These are phyloP conservation scores for Chlorella sorokiniana DNA, from an alignment of 139 green algal genomes.

Conservation along the genomic window DNA sequence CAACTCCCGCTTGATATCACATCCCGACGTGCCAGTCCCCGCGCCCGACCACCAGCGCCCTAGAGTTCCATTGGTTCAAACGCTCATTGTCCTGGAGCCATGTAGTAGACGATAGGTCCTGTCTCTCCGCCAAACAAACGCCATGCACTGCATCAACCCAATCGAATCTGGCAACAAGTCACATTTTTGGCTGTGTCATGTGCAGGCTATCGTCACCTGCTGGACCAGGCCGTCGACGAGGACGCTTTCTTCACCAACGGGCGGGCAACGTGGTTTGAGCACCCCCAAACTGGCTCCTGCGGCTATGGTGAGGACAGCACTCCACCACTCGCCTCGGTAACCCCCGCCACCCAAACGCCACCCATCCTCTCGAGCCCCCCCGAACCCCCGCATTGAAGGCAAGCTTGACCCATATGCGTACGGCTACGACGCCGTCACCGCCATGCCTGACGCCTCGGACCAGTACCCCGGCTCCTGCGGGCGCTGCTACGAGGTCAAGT, in stretches of 20 bases:
- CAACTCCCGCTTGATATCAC: too few relatives aligned
- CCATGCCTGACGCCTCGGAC: slow-evolving; percentile 27
- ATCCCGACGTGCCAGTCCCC: too few relatives aligned
- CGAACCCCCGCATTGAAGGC: not conserved
- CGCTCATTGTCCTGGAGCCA: too few relatives aligned
- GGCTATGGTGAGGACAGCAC: slow-evolving; percentile 24
- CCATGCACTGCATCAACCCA: too few relatives aligned
- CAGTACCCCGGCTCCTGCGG: slow-evolving; percentile 15
- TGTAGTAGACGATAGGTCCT: too few relatives aligned
- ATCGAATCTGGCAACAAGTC: too few relatives aligned
- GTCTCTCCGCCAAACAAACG: too few relatives aligned
- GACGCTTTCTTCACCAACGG: not conserved
- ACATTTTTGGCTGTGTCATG: not conserved
- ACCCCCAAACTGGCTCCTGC: slow-evolving; percentile 34
- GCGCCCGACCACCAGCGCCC: too few relatives aligned
- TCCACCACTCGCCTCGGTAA: not conserved
- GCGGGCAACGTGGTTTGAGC: slow-evolving; percentile 41
- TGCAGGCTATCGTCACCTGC: slow-evolving; percentile 15
- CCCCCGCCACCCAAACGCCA: not conserved
- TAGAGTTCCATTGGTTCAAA: too few relatives aligned
- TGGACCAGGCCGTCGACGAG: not conserved
- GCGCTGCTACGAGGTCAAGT: slow-evolving; percentile 42
- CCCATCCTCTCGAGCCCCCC: not conserved
- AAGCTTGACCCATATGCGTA: slow-evolving; percentile 28
- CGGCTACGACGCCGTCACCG: slow-evolving; percentile 29